Conservation (phyloP, 169 alveolate species). For the Plasmodium malariae region DNA sequence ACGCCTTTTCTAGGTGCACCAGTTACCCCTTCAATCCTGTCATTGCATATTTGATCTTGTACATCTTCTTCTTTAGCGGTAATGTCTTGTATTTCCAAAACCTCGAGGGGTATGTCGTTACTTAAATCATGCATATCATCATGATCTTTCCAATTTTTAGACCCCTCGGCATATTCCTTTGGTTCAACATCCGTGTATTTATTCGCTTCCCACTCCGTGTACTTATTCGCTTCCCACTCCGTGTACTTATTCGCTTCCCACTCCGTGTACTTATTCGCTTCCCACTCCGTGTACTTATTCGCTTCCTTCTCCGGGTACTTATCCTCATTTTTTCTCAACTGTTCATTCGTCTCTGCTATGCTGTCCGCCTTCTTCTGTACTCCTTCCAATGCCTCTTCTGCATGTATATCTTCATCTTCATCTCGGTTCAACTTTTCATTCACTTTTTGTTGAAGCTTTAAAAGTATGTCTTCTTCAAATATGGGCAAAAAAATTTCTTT, state of each 20-base stretch:
- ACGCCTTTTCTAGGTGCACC: background rate
- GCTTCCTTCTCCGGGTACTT: background rate
- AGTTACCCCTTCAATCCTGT: background rate
- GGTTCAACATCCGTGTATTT: no score
- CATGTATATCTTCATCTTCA: background rate
- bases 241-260: no score
- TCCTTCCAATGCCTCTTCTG: background rate
- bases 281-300: no score
- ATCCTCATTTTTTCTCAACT: background rate
- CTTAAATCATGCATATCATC: background rate
- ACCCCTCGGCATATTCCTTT: no score
- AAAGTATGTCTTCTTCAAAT: slow-evolving; percentile 44
- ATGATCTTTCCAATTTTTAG: no score
- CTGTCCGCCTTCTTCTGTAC: background rate
- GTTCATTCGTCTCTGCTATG: background rate
- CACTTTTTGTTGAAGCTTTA: slow-evolving; percentile 38
- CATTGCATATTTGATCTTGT: background rate
- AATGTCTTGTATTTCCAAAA: background rate
- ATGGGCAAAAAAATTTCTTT: slow-evolving; percentile 20
- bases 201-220: no score
- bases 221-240: no score
- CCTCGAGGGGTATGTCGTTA: background rate
- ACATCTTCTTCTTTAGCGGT: no score
- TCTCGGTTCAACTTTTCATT: slow-evolving; percentile 5
- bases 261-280: no score